These are phyloP conservation scores for Phoma sp. DNA, from an alignment of 2,329 filamentous ascomycete species.

Conservation along the genomic window DNA sequence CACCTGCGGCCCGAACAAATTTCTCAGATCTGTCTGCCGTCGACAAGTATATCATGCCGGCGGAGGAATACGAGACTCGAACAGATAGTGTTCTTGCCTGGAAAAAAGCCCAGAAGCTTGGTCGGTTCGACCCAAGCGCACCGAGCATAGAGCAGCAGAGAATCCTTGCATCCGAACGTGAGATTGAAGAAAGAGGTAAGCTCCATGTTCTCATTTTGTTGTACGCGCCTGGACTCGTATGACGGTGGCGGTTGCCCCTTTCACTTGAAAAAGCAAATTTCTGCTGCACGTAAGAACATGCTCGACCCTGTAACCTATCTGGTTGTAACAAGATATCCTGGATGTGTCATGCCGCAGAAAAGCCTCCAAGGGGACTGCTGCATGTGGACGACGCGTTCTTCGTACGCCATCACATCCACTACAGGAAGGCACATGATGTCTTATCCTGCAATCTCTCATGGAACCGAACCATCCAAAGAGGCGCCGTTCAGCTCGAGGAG, in stretches of 20 bases:
- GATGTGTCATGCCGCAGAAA: constrained; percentile 25
- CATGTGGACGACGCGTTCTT: constrained; percentile 17
- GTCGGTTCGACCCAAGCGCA: constrained; percentile 89
- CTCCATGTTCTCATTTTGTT: constrained; percentile 19
- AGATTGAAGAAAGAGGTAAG: constrained; percentile 72
- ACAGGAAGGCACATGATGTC: constrained; percentile 21
- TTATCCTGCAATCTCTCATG: constrained; percentile 29
- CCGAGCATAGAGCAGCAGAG: constrained; percentile 76
- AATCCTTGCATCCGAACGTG: constrained; percentile 69
- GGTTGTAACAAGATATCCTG: background rate
- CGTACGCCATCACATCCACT: background rate
- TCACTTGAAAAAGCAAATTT: constrained; percentile 26
- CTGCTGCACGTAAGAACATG: constrained; percentile 12
- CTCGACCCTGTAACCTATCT: constrained; percentile 4
- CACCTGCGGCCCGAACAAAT: constrained; percentile 75
- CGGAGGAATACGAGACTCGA: constrained; percentile 82
- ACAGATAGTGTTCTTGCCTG: constrained; percentile 89
- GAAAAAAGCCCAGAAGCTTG: constrained; percentile 96
- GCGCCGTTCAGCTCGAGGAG: background rate
- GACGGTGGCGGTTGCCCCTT: constrained; percentile 15
- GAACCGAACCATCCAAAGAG: background rate
- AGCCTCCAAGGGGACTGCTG: constrained; percentile 24
- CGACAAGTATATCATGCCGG: constrained; percentile 89
- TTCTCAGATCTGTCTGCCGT: constrained; percentile 82
- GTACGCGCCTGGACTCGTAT: constrained; percentile 4